Conservation (phyloP, 768 basidiomycete genomes). For the Phanerochaete carnosa region DNA sequence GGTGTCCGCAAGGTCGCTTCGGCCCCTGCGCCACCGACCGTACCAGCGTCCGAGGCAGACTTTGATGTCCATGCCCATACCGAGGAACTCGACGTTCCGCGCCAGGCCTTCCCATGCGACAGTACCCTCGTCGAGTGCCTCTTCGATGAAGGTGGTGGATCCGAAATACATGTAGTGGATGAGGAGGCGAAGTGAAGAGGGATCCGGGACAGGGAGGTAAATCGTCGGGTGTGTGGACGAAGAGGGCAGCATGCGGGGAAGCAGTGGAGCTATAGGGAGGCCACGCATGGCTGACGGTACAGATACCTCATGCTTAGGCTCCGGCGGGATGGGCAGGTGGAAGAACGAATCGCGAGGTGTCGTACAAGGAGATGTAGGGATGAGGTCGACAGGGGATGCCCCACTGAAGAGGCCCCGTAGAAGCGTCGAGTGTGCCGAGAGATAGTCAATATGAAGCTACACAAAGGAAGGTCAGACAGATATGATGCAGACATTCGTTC, state of each 20-base stretch:
- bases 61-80: slow-evolving; percentile 72
- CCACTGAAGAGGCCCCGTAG: slow-evolving; percentile 71
- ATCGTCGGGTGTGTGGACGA: slow-evolving; percentile 63
- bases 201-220: slow-evolving; percentile 74
- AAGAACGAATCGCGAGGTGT: slow-evolving; percentile 22
- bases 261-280: slow-evolving; percentile 35
- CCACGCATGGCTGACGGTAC: slow-evolving; percentile 23
- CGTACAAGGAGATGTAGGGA: slow-evolving; percentile 42
- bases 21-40: slow-evolving; percentile 50
- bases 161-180: slow-evolving; percentile 86
- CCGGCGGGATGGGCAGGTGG: slow-evolving; percentile 45
- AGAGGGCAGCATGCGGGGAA: slow-evolving; percentile 69
- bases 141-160: slow-evolving; percentile 58
- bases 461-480: slow-evolving; percentile 9
- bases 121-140: slow-evolving; percentile 58
- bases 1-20: slow-evolving; percentile 36
- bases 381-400: slow-evolving; percentile 56
- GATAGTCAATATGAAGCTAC: slow-evolving; percentile 78
- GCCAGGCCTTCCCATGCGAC: slow-evolving; percentile 86
- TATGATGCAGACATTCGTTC: not conserved
- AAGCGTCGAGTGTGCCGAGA: slow-evolving; percentile 78
- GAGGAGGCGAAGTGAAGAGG: slow-evolving; percentile 65
- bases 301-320: slow-evolving; percentile 54
- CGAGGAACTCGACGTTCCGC: slow-evolving; percentile 87
- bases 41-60: slow-evolving; percentile 77